Conservation (phyloP, 2,329 filamentous ascomycete genomes). For the Fusarium ambrosium region DNA sequence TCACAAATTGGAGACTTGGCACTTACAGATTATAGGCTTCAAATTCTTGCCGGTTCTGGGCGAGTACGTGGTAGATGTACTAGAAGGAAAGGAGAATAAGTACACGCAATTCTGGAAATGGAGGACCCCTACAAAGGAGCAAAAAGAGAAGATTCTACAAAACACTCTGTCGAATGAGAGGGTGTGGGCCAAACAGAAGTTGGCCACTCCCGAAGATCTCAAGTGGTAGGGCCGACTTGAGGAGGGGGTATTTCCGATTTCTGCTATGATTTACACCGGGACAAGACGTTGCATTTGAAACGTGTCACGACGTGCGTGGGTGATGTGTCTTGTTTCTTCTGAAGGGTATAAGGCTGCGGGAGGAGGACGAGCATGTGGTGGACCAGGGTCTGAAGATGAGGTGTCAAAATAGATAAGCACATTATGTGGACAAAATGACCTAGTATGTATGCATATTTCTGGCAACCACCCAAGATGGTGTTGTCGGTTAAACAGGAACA, state of each 20-base stretch:
- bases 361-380: background rate
- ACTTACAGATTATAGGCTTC: background rate
- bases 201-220: background rate
- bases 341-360: background rate
- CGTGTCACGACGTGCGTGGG: conserved; percentile 18
- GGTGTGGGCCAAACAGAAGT: background rate
- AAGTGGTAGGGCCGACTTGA: background rate
- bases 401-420: background rate
- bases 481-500: background rate
- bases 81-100: conserved; percentile 10
- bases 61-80: conserved; percentile 4
- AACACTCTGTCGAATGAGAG: background rate
- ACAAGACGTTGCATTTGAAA: conserved; percentile 23
- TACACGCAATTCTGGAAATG: background rate
- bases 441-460: background rate
- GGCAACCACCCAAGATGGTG: background rate
- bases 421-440: background rate
- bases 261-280: background rate
- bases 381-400: background rate
- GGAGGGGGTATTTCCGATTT: background rate
- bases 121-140: background rate
- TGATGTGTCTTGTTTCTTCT: background rate
- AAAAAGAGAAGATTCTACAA: background rate
- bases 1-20: background rate
- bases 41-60: conserved; percentile 3